Percentiles rank a stretch among this genome's conserved stretches.
phyloP scores from a whole-genome alignment of 2,329 filamentous ascomycete genomes.

The Colletotrichum kahawae region DNA sequence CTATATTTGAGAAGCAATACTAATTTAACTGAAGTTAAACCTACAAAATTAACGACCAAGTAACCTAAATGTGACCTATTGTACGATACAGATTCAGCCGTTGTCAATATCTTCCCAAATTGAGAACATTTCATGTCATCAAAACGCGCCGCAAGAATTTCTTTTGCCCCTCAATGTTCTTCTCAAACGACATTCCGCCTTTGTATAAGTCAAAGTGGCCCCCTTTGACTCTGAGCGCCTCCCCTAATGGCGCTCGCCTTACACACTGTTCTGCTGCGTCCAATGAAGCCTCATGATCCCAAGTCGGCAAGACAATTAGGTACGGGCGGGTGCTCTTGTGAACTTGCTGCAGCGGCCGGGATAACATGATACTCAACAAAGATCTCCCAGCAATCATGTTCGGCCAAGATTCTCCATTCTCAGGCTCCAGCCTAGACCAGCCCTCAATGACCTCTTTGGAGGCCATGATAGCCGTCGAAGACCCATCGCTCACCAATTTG shows the following conservation, averaged over 20 bases:
- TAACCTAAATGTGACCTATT: background rate
- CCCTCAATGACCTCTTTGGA: constrained; percentile 1
- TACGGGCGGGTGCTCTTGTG: constrained; percentile 3
- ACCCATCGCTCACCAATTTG: constrained; percentile 4
- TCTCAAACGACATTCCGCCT: background rate
- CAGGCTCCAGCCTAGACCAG: background rate
- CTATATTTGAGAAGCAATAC: background rate
- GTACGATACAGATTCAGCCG: background rate
- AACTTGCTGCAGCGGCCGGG: background rate
- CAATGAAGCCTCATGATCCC: constrained; percentile 11
- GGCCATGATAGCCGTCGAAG: constrained; percentile 1
- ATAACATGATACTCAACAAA: background rate
- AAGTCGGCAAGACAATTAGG: constrained; percentile 4
- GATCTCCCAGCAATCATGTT: constrained; percentile 9
- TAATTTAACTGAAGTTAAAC: background rate
- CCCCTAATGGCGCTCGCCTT: constrained; percentile 1
- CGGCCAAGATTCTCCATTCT: background rate
- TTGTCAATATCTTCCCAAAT: background rate
- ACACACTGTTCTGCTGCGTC: constrained; percentile 4
- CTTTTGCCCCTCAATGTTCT: constrained; percentile 1
- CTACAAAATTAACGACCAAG: rapidly evolving
- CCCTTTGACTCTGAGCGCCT: constrained; percentile 1
- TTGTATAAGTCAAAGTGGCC: constrained; percentile 5
- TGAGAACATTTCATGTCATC: background rate
- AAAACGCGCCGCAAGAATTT: background rate